Percentiles rank a stretch among this genome's conserved stretches.
Evolutionary conservation across 179 eudicot genomes (phyloP).

Genomic region (Sideroxylon spinosum): DNA sequence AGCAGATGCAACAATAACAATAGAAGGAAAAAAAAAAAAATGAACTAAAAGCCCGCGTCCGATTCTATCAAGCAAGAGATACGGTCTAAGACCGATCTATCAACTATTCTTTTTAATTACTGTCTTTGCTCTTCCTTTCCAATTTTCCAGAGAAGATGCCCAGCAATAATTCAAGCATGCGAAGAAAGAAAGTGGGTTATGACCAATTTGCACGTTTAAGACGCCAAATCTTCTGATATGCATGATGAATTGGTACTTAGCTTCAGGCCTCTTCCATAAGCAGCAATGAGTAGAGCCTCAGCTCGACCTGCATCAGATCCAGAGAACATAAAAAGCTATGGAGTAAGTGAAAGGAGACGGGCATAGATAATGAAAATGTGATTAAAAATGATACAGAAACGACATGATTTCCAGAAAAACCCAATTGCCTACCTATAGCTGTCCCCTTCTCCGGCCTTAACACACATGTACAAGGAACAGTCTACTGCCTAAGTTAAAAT

Average conservation of each 20-base stretch:
- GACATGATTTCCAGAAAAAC: no score
- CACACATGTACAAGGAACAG: no score
- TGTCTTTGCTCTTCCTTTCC: neutral
- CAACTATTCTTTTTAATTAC: neutral
- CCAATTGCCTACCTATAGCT: no score
- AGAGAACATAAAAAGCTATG: neutral
- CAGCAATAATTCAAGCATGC: neutral
- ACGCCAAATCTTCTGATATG: slow-evolving; percentile 15
- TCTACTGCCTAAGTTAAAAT: no score
- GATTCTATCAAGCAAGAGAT: neutral
- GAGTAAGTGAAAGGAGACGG: neutral
- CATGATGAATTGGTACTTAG: slow-evolving; percentile 21
- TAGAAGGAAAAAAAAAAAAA: neutral
- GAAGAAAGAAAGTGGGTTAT: neutral
- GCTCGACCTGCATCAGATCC: slow-evolving; percentile 71
- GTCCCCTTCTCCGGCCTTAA: no score
- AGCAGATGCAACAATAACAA: neutral
- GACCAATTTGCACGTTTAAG: slow-evolving; percentile 4
- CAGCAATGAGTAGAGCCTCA: slow-evolving; percentile 91
- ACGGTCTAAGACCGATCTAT: neutral
- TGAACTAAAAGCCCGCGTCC: neutral
- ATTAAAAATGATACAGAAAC: no score
- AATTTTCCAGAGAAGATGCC: neutral
- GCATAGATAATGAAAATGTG: neutral
- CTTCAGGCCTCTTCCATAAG: slow-evolving; percentile 70